Conservation (phyloP, 1,284 basidiomycete species). For the Rhodofomes roseus region DNA sequence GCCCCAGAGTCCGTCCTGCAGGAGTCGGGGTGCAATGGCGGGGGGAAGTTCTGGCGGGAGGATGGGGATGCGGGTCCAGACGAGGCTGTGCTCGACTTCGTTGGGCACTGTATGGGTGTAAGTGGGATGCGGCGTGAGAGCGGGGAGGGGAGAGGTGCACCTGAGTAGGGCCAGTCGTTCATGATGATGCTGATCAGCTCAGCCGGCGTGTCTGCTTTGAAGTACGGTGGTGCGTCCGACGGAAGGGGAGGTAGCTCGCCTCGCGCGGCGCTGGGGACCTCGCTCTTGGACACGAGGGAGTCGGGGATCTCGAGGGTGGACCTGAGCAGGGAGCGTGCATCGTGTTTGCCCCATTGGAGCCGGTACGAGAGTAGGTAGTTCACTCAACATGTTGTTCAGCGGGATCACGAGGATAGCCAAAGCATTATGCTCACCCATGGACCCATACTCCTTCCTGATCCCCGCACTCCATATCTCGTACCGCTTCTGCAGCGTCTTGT, state of each 20-base stretch:
- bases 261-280: background rate
- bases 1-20: constrained; percentile 73
- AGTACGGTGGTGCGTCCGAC: constrained; percentile 45
- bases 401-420: background rate
- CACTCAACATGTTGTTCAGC: constrained; percentile 34
- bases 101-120: constrained; percentile 48
- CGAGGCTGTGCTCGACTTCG: constrained; percentile 69
- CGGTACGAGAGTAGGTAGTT: constrained; percentile 64
- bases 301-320: constrained; percentile 20
- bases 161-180: constrained; percentile 85
- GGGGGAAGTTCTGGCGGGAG: constrained; percentile 44
- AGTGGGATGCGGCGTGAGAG: background rate
- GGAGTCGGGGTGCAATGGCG: constrained; percentile 48
- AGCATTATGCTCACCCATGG: constrained; percentile 45
- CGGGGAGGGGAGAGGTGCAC: constrained; percentile 33
- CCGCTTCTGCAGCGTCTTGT: constrained; percentile 59
- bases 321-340: constrained; percentile 50
- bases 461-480: constrained; percentile 59
- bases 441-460: constrained; percentile 58
- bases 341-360: constrained; percentile 69
- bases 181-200: constrained; percentile 66
- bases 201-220: constrained; percentile 56
- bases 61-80: constrained; percentile 74
- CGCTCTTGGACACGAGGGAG: background rate
- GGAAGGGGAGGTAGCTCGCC: constrained; percentile 24